Evolutionary conservation across 1,284 basidiomycete species (phyloP).

Genomic region (Cutaneotrichosporon arboriforme): DNA sequence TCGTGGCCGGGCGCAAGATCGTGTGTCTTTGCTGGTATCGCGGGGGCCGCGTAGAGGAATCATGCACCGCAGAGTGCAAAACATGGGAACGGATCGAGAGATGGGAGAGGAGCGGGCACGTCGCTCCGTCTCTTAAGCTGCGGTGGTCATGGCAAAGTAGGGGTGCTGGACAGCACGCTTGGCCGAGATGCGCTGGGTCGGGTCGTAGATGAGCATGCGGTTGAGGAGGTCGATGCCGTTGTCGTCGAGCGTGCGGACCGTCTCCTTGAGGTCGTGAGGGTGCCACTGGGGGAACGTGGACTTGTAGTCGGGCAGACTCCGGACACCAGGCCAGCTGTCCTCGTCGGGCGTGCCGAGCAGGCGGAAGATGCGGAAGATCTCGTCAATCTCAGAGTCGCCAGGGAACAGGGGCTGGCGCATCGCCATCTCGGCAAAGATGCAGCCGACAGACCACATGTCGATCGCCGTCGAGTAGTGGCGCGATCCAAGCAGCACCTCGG

Average conservation of each 20-base stretch:
- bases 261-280: slow-evolving; percentile 57
- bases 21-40: background rate
- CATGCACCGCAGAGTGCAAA: too few species aligned
- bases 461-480: slow-evolving; percentile 98
- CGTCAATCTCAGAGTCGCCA: slow-evolving; percentile 98
- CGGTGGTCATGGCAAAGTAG: slow-evolving; percentile 56
- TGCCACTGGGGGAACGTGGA: slow-evolving; percentile 92
- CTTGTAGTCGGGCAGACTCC: slow-evolving; percentile 90
- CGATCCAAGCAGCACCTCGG: slow-evolving; percentile 94
- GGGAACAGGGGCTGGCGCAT: slow-evolving; percentile 82
- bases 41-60: background rate
- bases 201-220: slow-evolving; percentile 85
- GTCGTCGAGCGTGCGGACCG: slow-evolving; percentile 65
- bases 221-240: slow-evolving; percentile 71
- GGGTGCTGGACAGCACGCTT: slow-evolving; percentile 79
- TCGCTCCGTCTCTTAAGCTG: background rate
- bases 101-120: too few species aligned
- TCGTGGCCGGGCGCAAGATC: slow-evolving; percentile 2
- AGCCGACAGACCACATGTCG: slow-evolving; percentile 98
- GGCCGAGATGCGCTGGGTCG: slow-evolving; percentile 89
- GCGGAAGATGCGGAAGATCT: slow-evolving; percentile 98
- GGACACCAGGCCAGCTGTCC: slow-evolving; percentile 85
- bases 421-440: slow-evolving; percentile 94
- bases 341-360: slow-evolving; percentile 93
- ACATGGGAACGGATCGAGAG: too few species aligned